These are phyloP conservation scores for Babesia microti DNA, from an alignment of 169 alveolate genomes.

Conservation along the genomic window DNA sequence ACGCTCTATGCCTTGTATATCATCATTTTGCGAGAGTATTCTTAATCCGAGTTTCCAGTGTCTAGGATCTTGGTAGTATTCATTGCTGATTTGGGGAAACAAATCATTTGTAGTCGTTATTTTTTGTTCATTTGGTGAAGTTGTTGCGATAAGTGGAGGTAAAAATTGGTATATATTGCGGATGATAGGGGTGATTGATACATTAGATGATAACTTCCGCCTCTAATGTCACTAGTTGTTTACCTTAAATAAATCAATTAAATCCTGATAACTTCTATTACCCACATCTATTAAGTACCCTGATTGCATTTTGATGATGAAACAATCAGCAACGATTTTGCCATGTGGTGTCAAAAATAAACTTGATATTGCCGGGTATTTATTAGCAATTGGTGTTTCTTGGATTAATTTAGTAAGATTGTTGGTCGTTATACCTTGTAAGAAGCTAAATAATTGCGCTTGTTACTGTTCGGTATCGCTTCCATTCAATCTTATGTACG, in stretches of 20 bases:
- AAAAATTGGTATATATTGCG: not conserved
- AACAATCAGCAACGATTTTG: conserved; percentile 44
- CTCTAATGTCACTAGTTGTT: too few species aligned
- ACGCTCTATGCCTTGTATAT: too few species aligned
- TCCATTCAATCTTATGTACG: conserved; percentile 40
- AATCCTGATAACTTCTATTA: not conserved
- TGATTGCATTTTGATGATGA: conserved; percentile 19
- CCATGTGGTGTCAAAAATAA: conserved; percentile 54
- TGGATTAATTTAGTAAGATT: conserved; percentile 33
- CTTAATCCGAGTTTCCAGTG: too few species aligned
- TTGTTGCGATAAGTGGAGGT: conserved; percentile 1
- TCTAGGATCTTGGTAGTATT: too few species aligned
- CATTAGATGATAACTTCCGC: conserved; percentile 29
- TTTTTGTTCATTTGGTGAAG: too few species aligned
- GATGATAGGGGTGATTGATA: not conserved
- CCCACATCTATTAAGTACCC: conserved; percentile 15
- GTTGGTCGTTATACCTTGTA: conserved; percentile 51
- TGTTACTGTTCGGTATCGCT: too few species aligned
- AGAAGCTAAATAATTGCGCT: conserved; percentile 43
- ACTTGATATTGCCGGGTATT: conserved; percentile 1
- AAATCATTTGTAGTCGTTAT: too few species aligned
- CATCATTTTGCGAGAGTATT: too few species aligned
- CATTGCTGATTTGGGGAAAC: too few species aligned
- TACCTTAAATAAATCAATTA: conserved; percentile 3
- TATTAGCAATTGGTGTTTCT: conserved; percentile 1